Conservation (phyloP, 176 grass and related monocot genomes). For the Poa pratensis region DNA sequence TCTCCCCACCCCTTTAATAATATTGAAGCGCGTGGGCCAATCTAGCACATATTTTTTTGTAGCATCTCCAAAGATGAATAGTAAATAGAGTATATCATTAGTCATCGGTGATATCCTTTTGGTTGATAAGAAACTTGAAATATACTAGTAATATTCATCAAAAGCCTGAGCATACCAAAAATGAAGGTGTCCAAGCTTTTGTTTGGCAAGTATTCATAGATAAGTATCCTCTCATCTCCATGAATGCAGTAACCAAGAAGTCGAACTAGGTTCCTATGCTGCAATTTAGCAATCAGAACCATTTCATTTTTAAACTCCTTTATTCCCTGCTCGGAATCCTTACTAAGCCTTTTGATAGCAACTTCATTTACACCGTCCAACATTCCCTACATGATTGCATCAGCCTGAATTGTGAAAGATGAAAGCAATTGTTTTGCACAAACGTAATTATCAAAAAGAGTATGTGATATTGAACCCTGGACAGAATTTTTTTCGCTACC, state of each 20-base stretch:
- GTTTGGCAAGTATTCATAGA: constrained; percentile 70
- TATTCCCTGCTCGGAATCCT: neutral
- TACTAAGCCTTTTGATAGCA: constrained; percentile 45
- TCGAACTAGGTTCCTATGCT: constrained; percentile 48
- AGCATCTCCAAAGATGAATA: constrained; percentile 37
- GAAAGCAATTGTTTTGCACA: neutral
- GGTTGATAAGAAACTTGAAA: neutral
- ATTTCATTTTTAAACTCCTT: constrained; percentile 6
- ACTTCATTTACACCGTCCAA: neutral
- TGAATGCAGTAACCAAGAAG: constrained; percentile 57
- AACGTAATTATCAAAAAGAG: neutral
- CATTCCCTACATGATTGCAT: neutral
- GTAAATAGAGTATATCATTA: neutral
- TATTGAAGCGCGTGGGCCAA: constrained; percentile 39
- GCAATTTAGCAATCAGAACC: neutral
- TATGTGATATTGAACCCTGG: neutral
- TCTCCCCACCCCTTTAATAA: constrained; percentile 52
- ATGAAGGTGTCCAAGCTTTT: constrained; percentile 63
- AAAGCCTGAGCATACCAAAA: constrained; percentile 21
- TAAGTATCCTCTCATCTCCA: constrained; percentile 55
- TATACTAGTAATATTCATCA: neutral
- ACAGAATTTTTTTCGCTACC: neutral
- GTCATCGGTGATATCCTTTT: neutral
- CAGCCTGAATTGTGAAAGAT: neutral
- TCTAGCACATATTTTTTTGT: constrained; percentile 26